These are phyloP conservation scores for Mucor racemosus DNA, from an alignment of 371 early-diverging fungal genomes.

Conservation along the genomic window DNA sequence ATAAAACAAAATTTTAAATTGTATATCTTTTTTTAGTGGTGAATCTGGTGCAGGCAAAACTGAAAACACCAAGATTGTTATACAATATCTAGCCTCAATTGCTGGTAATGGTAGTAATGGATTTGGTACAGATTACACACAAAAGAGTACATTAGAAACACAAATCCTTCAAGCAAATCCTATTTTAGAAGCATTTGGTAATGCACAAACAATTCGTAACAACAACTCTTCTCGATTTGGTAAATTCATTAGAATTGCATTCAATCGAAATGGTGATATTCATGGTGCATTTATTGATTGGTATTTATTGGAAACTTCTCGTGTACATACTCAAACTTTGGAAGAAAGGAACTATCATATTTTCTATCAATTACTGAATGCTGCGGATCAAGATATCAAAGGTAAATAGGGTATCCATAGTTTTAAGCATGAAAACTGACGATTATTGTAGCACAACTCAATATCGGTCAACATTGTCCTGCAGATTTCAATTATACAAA, in stretches of 20 bases:
- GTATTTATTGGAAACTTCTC: constrained; percentile 98
- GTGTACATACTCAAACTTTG: constrained; percentile 91
- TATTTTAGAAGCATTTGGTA: constrained; percentile 99
- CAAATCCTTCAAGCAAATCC: constrained; percentile 98
- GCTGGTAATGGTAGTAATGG: constrained; percentile 62
- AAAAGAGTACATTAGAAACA: constrained; percentile 75
- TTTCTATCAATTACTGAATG: constrained; percentile 96
- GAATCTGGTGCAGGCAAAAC: constrained; percentile 99
- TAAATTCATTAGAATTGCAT: constrained; percentile 99
- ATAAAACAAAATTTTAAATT: neutral
- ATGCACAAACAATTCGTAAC: constrained; percentile 99
- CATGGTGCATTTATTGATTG: constrained; percentile 97
- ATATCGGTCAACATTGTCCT: constrained; percentile 40
- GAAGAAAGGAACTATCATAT: constrained; percentile 99
- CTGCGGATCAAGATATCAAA: constrained; percentile 73
- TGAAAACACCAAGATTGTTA: constrained; percentile 99
- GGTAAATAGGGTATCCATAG: constrained; percentile 19
- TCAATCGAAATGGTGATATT: constrained; percentile 87
- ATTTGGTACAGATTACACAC: constrained; percentile 31
- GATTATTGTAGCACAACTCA: neutral
- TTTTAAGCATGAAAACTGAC: constrained; percentile 32
- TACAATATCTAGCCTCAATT: constrained; percentile 95
- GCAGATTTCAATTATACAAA: constrained; percentile 71
- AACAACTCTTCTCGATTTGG: constrained; percentile 99
- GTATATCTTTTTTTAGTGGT: constrained; percentile 78